Base-by-base conservation (phyloP, 129 eudicot genomes). In the Chrysanthemum seticuspe region DNA sequence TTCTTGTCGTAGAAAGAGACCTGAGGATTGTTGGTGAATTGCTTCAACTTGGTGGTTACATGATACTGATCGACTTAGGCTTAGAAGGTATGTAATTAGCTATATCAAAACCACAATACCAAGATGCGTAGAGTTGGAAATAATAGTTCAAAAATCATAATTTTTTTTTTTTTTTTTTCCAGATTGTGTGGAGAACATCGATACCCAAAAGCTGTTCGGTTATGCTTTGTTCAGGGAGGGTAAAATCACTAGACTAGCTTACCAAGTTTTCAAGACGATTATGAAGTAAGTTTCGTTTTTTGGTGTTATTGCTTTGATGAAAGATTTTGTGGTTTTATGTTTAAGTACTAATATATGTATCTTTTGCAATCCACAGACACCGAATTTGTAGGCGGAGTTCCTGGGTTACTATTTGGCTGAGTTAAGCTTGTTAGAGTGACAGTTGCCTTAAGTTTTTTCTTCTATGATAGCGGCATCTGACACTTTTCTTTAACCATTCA, bases 381-480 rank as follows among this genome's bases (percentile, higher is more conserved):
- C 79, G 1, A 78, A 75, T 65, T 75, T 83, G 79, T 65, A 81
- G n/a, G 58, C 82, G 31, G 88, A 89, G 60, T 19, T 19, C 21
- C 0, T 19, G 21, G 21, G 21, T 19, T 19, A 19, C 21, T 19
- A 19, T 19, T 19, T 87, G 25, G 89, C 92, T 2, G 95, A 88
- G 67, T 65, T 91, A 44, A 90, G 97, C 59, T 76, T 91, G 61
- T 72, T 91, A 45, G 97, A 91, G 49, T 85, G 0, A 88, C 65
- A 81, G 79, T 5, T 91, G 97, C 60, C 76, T 91, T 14, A 84
- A 84, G 76, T 91, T 88, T 83, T 65, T 87, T 92, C 97, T 21
- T 91, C 97, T 40, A 16, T 82, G 79, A 74, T 91, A 18, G 95
- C 97, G 55, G 92, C 97, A 64, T 81, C 97, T 0, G 95, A 74